Evolutionary conservation across 2,329 filamentous ascomycete species (phyloP).

Genomic region (Colletotrichum trifolii): DNA sequence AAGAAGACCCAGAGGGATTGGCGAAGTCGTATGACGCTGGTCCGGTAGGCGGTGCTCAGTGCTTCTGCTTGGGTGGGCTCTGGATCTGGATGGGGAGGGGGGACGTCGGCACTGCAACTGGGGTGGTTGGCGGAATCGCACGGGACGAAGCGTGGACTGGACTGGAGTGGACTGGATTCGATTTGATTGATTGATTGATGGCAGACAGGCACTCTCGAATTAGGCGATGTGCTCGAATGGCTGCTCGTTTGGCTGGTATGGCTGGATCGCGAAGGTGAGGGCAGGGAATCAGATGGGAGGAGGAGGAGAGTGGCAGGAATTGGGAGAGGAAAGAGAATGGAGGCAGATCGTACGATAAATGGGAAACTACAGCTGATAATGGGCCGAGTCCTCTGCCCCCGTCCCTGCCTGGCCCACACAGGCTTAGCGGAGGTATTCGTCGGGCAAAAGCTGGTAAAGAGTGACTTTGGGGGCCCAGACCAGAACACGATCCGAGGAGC

Average conservation of each 20-base stretch:
- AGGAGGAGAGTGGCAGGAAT: slow-evolving; percentile 13
- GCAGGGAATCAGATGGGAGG: slow-evolving; percentile 19
- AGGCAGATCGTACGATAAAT: slow-evolving; percentile 38
- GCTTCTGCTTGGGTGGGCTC: slow-evolving; percentile 9
- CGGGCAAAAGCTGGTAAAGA: too few relatives aligned
- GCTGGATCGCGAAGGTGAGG: slow-evolving; percentile 15
- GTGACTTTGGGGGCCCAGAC: too few relatives aligned
- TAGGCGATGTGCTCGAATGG: neutral
- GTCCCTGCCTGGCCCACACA: slow-evolving; percentile 22
- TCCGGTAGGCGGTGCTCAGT: slow-evolving; percentile 20
- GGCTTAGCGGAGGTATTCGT: neutral
- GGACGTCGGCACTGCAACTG: slow-evolving; percentile 8
- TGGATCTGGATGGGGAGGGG: neutral
- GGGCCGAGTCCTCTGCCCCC: slow-evolving; percentile 22
- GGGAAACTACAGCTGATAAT: slow-evolving; percentile 35
- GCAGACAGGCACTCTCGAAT: slow-evolving; percentile 9
- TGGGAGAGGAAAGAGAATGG: slow-evolving; percentile 27
- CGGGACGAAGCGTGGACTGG: slow-evolving; percentile 5
- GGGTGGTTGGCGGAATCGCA: slow-evolving; percentile 21
- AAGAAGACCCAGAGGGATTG: slow-evolving; percentile 22
- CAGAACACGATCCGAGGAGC: too few relatives aligned
- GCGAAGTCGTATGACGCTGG: slow-evolving; percentile 35
- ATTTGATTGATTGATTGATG: slow-evolving; percentile 6
- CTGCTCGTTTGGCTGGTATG: slow-evolving; percentile 1
- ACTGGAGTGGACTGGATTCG: neutral